Conservation (phyloP, 768 basidiomycete species). For the Psilocybe cyanescens region DNA sequence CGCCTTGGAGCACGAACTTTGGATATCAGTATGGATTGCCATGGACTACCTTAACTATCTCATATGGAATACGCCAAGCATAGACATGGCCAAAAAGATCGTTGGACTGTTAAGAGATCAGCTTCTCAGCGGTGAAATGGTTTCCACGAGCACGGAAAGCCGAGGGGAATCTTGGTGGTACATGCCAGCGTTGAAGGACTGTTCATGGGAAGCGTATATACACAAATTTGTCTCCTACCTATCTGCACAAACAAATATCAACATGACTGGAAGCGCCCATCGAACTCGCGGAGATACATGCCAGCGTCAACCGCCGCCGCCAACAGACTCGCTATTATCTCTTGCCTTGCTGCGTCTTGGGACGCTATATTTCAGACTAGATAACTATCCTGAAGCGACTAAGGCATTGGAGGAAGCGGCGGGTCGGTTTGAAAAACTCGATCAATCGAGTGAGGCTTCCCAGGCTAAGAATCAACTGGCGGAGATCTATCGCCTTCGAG, state of each 20-base stretch:
- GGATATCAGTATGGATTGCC: neutral
- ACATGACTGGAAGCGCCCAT: too few species aligned
- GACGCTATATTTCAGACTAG: slow-evolving; percentile 3
- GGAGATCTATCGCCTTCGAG: neutral
- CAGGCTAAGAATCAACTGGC: neutral
- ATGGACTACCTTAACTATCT: slow-evolving; percentile 12
- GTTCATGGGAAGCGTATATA: too few species aligned
- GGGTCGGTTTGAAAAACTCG: neutral
- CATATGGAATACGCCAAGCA: slow-evolving; percentile 3
- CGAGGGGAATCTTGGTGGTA: too few species aligned
- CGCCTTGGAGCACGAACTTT: neutral
- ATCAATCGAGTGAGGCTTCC: neutral
- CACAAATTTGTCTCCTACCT: too few species aligned
- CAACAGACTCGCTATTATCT: neutral
- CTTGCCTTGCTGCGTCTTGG: slow-evolving; percentile 1
- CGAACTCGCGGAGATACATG: too few species aligned
- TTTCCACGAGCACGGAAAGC: too few species aligned
- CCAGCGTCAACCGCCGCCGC: too few species aligned
- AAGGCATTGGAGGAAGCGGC: neutral
- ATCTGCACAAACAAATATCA: too few species aligned
- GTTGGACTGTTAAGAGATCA: neutral
- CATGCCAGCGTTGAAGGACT: too few species aligned
- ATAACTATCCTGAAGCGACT: neutral
- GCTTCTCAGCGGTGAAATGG: too few species aligned
- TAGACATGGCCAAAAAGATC: slow-evolving; percentile 4